These are phyloP conservation scores for Lotus japonicus DNA, from an alignment of 306 rosid species.

Conservation along the genomic window DNA sequence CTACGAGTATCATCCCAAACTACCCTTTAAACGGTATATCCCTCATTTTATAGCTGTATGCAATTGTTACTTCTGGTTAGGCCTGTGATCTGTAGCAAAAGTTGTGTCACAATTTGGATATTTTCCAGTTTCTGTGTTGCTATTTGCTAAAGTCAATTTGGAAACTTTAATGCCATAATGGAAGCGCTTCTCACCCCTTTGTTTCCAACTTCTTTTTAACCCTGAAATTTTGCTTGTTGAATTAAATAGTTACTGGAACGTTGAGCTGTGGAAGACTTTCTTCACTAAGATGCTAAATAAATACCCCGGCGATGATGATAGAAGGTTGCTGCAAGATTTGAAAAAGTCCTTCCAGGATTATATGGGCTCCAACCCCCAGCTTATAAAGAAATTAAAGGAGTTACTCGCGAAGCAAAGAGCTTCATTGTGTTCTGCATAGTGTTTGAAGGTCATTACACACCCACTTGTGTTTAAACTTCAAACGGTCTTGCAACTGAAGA, in stretches of 20 bases:
- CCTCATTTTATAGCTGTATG: not conserved
- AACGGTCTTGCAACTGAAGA: conserved; percentile 11
- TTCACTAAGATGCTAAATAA: conserved; percentile 75
- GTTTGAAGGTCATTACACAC: conserved; percentile 9
- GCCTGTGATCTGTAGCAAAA: not conserved
- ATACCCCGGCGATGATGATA: conserved; percentile 39
- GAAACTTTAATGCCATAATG: not conserved
- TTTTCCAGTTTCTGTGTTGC: not conserved
- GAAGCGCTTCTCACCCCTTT: not conserved
- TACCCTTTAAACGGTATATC: conserved; percentile 65
- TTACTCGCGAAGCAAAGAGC: conserved; percentile 76
- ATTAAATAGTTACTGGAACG: conserved; percentile 76
- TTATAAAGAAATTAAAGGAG: conserved; percentile 59
- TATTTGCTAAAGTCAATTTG: conserved; percentile 4
- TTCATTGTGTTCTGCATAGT: conserved; percentile 68
- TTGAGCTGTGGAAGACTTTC: conserved; percentile 77
- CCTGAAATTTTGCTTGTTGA: conserved; percentile 22
- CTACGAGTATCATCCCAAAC: conserved; percentile 52
- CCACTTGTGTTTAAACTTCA: conserved; percentile 13
- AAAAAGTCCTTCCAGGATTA: conserved; percentile 73
- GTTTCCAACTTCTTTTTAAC: conserved; percentile 5
- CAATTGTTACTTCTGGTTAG: conserved; percentile 15
- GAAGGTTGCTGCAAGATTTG: conserved; percentile 46
- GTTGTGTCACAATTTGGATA: not conserved
- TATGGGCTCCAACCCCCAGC: conserved; percentile 63